phyloP scores from a whole-genome alignment of 2,329 filamentous ascomycete genomes.

The Colletotrichum scovillei region DNA sequence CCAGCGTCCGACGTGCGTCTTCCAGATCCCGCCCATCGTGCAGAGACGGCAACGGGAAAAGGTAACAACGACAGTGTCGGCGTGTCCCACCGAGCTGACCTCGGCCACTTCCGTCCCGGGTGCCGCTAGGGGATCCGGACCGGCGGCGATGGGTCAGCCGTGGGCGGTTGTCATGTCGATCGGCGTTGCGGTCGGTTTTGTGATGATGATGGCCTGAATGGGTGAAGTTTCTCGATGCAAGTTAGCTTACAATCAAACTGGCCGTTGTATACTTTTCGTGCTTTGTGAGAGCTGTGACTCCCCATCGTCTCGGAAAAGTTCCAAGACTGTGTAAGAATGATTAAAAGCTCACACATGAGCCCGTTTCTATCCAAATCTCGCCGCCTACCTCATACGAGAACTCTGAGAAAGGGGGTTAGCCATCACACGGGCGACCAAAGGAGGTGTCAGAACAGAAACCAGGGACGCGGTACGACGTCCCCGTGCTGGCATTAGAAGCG shows the following conservation, averaged over 20 bases:
- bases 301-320: too few species aligned
- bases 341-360: neutral
- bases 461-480: slow-evolving; percentile 35
- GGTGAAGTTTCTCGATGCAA: neutral
- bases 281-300: neutral
- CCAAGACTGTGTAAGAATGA: neutral
- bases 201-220: neutral
- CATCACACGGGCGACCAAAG: neutral
- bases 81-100: neutral
- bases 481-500: slow-evolving; percentile 36
- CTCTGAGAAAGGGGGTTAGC: neutral
- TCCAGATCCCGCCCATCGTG: neutral
- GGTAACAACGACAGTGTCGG: neutral
- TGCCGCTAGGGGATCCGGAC: neutral
- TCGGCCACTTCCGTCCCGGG: neutral
- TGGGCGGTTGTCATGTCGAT: neutral
- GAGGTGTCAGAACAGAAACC: slow-evolving; percentile 29
- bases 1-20: slow-evolving; percentile 6
- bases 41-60: neutral
- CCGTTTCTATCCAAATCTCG: neutral
- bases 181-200: neutral
- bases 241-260: neutral
- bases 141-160: neutral
- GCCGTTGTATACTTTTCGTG: neutral
- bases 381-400: neutral